phyloP scores from a whole-genome alignment of 2,329 filamentous ascomycete genomes.

The Calonectria pauciramosa region DNA sequence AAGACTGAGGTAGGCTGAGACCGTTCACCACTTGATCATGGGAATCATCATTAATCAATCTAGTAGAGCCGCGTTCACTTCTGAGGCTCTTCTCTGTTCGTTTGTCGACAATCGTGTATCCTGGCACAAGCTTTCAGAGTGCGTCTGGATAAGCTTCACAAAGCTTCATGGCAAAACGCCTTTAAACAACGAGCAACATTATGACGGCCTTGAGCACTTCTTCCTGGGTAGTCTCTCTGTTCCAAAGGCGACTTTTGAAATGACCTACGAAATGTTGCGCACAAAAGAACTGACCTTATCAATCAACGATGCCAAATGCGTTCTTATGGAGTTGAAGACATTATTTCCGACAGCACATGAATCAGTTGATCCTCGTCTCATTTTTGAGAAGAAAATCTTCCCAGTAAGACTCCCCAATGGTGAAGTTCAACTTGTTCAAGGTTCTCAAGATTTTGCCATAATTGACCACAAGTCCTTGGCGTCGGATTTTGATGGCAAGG shows the following conservation, averaged over 20 bases:
- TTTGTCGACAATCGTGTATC: neutral
- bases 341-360: slow-evolving; percentile 38
- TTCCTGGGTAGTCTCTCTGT: slow-evolving; percentile 50
- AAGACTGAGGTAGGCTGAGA: slow-evolving; percentile 25
- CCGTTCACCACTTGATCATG: no score
- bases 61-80: neutral
- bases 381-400: slow-evolving; percentile 35
- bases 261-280: slow-evolving; percentile 50
- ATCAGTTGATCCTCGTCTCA: slow-evolving; percentile 2
- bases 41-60: neutral
- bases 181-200: slow-evolving; percentile 48
- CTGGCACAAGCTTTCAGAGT: slow-evolving; percentile 49
- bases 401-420: slow-evolving; percentile 43
- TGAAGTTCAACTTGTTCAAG: slow-evolving; percentile 23
- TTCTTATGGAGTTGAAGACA: slow-evolving; percentile 50
- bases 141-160: slow-evolving; percentile 52
- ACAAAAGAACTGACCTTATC: slow-evolving; percentile 27
- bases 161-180: slow-evolving; percentile 43
- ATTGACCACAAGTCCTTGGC: slow-evolving; percentile 49
- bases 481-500: slow-evolving; percentile 43
- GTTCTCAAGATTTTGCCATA: slow-evolving; percentile 48
- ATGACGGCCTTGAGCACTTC: slow-evolving; percentile 46
- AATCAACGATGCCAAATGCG: slow-evolving; percentile 45
- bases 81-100: neutral
- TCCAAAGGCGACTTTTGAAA: slow-evolving; percentile 43